Evolutionary conservation across 768 basidiomycete species (phyloP).

Genomic region (Pleurotus citrinopileatus): DNA sequence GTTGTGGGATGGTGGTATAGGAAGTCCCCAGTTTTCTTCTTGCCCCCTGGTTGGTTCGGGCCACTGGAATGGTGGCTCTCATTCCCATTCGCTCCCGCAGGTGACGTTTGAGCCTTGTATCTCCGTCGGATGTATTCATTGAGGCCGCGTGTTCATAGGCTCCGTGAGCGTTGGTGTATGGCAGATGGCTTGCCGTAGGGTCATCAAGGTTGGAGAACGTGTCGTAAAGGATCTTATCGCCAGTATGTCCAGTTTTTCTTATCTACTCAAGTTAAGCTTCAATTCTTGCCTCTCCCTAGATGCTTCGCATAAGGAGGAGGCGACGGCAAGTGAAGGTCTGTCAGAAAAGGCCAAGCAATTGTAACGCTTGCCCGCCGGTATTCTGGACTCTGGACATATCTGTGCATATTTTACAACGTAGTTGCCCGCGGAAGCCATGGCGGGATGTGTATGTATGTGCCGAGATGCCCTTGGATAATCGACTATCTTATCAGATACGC

Average conservation of each 20-base stretch:
- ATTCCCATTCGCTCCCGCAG: conserved; percentile 87
- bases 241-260: conserved; percentile 5
- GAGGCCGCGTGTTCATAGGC: conserved; percentile 40
- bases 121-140: background rate
- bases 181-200: conserved; percentile 91
- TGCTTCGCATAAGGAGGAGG: background rate
- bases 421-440: background rate
- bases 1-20: conserved; percentile 90
- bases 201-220: conserved; percentile 75
- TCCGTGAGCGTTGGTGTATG: conserved; percentile 92
- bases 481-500: background rate
- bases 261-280: background rate
- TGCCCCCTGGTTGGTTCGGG: conserved; percentile 89
- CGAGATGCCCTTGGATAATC: background rate
- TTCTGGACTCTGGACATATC: conserved; percentile 1
- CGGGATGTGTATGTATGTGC: background rate
- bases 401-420: background rate
- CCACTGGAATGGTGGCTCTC: conserved; percentile 86
- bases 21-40: conserved; percentile 86
- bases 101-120: conserved; percentile 37
- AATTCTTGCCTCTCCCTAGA: background rate
- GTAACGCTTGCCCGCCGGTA: background rate
- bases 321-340: background rate
- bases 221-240: conserved; percentile 59
- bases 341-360: conserved; percentile 1